phyloP scores from a whole-genome alignment of 371 early-diverging fungal genomes.

The Actinomucor elegans region DNA sequence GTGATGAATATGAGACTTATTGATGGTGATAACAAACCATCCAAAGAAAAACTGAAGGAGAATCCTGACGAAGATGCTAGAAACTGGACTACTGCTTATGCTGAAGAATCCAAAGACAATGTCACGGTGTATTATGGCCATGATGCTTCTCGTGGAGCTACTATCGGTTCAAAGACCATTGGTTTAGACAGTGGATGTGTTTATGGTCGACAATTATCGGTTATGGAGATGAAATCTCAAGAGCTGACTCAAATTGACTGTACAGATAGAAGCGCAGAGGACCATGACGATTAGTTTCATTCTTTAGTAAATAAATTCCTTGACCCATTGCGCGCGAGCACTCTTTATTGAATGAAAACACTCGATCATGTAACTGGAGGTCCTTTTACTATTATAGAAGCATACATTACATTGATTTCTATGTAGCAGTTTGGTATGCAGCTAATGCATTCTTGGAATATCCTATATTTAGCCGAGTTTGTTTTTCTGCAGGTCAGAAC shows the following conservation, averaged over 20 bases:
- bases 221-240: conserved; percentile 35
- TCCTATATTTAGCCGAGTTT: no score
- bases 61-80: not conserved
- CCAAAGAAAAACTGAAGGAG: conserved; percentile 27
- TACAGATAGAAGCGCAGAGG: no score
- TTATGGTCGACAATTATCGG: conserved; percentile 61
- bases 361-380: no score
- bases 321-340: no score
- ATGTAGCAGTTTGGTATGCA: no score
- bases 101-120: conserved; percentile 6
- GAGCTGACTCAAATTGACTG: conserved; percentile 32
- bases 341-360: no score
- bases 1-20: conserved; percentile 63
- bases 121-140: conserved; percentile 64
- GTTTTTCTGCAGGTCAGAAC: no score
- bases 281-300: no score
- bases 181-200: conserved; percentile 74
- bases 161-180: conserved; percentile 44
- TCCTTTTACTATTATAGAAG: no score
- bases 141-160: conserved; percentile 59
- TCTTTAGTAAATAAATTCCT: no score
- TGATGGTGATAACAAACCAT: conserved; percentile 34
- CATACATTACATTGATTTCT: no score
- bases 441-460: no score
- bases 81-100: conserved; percentile 21